These are phyloP conservation scores for Seiridium cupressi DNA, from an alignment of 2,329 filamentous ascomycete genomes.

Conservation along the genomic window DNA sequence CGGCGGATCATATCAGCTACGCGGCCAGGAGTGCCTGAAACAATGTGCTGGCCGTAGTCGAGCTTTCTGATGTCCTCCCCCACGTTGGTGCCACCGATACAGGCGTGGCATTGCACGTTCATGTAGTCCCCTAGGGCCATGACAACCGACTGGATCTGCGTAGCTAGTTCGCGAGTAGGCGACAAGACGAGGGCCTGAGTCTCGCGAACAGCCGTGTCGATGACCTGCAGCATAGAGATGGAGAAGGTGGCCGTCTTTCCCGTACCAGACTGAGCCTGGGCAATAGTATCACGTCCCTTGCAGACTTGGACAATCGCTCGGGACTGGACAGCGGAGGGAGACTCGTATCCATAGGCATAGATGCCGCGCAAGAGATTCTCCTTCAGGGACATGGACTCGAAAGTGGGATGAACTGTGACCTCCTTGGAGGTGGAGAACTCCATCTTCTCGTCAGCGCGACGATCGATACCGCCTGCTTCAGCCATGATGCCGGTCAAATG, in stretches of 20 bases:
- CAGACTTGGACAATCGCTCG: conserved; percentile 98
- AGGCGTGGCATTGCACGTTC: conserved; percentile 98
- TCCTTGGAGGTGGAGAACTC: conserved; percentile 98
- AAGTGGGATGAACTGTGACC: conserved; percentile 90
- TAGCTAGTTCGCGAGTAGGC: conserved; percentile 92
- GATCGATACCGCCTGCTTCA: conserved; percentile 76
- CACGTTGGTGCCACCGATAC: conserved; percentile 96
- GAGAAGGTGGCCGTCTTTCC: conserved; percentile 97
- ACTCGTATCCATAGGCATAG: conserved; percentile 98
- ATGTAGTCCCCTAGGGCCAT: conserved; percentile 99
- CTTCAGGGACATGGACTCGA: conserved; percentile 95
- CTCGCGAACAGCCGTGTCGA: conserved; percentile 89
- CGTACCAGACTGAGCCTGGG: conserved; percentile 94
- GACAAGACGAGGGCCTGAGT: conserved; percentile 94
- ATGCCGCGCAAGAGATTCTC: conserved; percentile 95
- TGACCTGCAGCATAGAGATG: conserved; percentile 93
- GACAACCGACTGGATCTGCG: conserved; percentile 96
- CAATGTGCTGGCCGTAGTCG: conserved; percentile 95
- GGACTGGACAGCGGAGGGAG: conserved; percentile 94
- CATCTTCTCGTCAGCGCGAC: conserved; percentile 92
- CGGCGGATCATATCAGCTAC: conserved; percentile 68
- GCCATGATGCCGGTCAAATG: conserved; percentile 64
- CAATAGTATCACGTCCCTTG: conserved; percentile 98
- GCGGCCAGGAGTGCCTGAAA: conserved; percentile 94
- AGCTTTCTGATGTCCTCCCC: conserved; percentile 97